Evolutionary conservation across 2,329 filamentous ascomycete species (phyloP).

Genomic region (Arachnomyces sp.): DNA sequence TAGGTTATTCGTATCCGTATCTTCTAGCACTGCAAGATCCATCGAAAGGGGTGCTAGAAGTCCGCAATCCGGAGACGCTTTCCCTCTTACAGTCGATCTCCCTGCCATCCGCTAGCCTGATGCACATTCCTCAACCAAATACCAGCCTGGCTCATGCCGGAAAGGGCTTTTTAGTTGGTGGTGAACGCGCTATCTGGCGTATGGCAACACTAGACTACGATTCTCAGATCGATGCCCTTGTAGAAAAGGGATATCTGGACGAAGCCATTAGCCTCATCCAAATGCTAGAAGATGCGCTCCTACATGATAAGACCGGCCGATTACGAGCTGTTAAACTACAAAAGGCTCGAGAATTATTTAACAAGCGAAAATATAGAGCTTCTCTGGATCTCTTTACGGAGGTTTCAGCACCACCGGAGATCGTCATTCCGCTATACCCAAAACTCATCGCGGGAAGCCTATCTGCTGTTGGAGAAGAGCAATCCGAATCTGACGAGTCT

Average conservation of each 20-base stretch:
- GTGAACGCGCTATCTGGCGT: slow-evolving; percentile 87
- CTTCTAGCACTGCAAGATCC: slow-evolving; percentile 78
- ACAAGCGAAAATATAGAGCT: slow-evolving; percentile 71
- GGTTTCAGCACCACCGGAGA: slow-evolving; percentile 79
- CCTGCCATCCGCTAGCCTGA: slow-evolving; percentile 70
- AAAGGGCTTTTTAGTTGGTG: slow-evolving; percentile 90
- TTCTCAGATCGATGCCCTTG: slow-evolving; percentile 74
- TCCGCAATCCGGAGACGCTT: slow-evolving; percentile 85
- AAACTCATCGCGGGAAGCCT: slow-evolving; percentile 74
- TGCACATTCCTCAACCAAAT: slow-evolving; percentile 88
- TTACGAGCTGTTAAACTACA: slow-evolving; percentile 82
- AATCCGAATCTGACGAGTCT: slow-evolving; percentile 11
- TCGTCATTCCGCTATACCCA: slow-evolving; percentile 80
- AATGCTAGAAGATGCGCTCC: slow-evolving; percentile 86
- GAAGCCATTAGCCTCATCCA: slow-evolving; percentile 84
- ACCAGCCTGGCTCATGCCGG: slow-evolving; percentile 91
- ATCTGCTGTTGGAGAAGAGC: slow-evolving; percentile 47
- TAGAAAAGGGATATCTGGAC: slow-evolving; percentile 67
- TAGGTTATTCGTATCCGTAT: slow-evolving; percentile 96
- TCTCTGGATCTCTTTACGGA: slow-evolving; percentile 87
- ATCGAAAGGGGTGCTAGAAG: slow-evolving; percentile 76
- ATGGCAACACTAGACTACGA: slow-evolving; percentile 93
- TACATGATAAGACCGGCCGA: slow-evolving; percentile 72
- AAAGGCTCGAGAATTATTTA: slow-evolving; percentile 81
- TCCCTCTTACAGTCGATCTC: slow-evolving; percentile 80